Conservation (phyloP, 352 stramenopile species). For the Pythium graminicola region DNA sequence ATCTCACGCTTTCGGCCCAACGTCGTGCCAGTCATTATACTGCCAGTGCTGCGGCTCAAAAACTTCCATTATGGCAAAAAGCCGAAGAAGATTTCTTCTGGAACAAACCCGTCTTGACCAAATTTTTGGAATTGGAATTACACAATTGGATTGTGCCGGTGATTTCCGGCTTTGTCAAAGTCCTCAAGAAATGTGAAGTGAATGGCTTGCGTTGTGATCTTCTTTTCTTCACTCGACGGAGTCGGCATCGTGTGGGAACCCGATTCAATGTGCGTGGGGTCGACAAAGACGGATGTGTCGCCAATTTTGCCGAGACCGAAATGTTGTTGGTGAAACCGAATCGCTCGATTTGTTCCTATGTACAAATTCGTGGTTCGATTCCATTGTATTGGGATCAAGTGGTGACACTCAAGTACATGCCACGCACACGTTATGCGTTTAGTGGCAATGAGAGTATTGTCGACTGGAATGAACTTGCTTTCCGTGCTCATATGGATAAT, state of each 20-base stretch:
- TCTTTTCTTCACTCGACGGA: conserved; percentile 66
- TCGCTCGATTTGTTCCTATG: conserved; percentile 76
- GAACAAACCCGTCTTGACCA: conserved; percentile 73
- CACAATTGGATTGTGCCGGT: conserved; percentile 62
- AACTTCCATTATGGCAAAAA: conserved; percentile 41
- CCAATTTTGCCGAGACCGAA: conserved; percentile 95
- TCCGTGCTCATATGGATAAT: conserved; percentile 61
- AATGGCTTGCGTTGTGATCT: conserved; percentile 51
- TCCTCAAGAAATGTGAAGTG: conserved; percentile 59
- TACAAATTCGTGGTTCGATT: conserved; percentile 94
- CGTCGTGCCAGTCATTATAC: conserved; percentile 28
- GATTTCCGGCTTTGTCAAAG: conserved; percentile 65
- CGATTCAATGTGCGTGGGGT: conserved; percentile 91
- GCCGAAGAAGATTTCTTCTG: conserved; percentile 91
- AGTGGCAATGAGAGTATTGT: conserved; percentile 52
- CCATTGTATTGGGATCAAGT: conserved; percentile 91
- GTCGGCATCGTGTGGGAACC: conserved; percentile 76
- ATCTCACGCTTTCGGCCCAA: conserved; percentile 58
- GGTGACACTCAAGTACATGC: conserved; percentile 91
- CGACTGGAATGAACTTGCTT: conserved; percentile 68
- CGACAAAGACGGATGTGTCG: conserved; percentile 82
- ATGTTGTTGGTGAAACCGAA: conserved; percentile 77
- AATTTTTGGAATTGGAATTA: conserved; percentile 44
- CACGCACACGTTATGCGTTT: conserved; percentile 65
- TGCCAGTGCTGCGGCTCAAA: conserved; percentile 14